Evolutionary conservation across 768 basidiomycete species (phyloP).

Genomic region (Termitomyces eurrhizus): DNA sequence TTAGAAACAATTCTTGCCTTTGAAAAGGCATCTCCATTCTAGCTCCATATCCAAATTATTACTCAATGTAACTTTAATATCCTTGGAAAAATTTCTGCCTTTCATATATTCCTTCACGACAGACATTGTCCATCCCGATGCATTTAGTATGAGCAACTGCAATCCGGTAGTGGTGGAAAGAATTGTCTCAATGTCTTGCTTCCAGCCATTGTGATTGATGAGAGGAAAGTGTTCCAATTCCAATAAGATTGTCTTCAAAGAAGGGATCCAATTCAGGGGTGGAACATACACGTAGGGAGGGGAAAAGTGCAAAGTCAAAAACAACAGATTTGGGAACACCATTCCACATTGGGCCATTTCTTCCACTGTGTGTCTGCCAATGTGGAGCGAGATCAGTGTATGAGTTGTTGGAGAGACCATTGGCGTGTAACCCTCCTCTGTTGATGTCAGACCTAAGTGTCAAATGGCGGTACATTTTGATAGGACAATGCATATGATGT

Average conservation of each 20-base stretch:
- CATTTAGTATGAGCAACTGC: not conserved
- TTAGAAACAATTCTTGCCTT: not conserved
- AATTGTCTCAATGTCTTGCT: not conserved
- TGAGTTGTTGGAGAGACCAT: too few species aligned
- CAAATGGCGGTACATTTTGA: too few species aligned
- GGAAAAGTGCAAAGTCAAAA: not conserved
- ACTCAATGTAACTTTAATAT: not conserved
- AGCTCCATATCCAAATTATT: not conserved
- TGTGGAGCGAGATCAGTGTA: not conserved
- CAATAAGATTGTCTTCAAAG: not conserved
- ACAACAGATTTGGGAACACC: not conserved
- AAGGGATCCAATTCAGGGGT: not conserved
- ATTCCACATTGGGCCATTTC: not conserved
- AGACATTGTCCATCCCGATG: not conserved
- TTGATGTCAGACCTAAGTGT: too few species aligned
- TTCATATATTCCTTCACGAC: not conserved
- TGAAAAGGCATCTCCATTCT: not conserved
- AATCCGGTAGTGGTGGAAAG: not conserved
- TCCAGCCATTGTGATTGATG: not conserved
- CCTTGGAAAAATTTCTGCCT: not conserved
- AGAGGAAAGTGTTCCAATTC: not conserved
- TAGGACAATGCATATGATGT: too few species aligned
- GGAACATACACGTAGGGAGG: not conserved
- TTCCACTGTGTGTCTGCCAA: not conserved
- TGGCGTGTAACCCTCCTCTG: too few species aligned